These are phyloP conservation scores for Zygosaccharomyces sapae DNA, from an alignment of 1,139 yeast genomes.

Conservation along the genomic window DNA sequence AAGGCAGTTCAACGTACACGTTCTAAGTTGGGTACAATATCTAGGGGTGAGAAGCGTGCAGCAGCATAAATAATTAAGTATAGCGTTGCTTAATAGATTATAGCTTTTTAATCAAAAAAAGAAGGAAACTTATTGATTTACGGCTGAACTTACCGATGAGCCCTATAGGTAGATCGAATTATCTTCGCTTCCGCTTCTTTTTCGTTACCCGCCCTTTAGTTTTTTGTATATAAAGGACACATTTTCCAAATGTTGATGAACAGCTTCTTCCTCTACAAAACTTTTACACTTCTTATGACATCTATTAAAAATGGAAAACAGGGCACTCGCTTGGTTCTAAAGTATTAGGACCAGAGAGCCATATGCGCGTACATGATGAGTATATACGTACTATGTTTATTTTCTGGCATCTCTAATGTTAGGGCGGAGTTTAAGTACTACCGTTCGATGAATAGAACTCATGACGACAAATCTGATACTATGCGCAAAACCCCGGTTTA, in stretches of 20 bases:
- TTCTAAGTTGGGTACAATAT: slow-evolving; percentile 5
- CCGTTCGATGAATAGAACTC: slow-evolving; percentile 36
- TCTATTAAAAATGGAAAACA: background rate
- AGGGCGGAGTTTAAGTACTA: slow-evolving; percentile 37
- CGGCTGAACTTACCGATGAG: too few species aligned
- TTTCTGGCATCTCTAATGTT: slow-evolving; percentile 39
- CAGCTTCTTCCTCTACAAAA: too few species aligned
- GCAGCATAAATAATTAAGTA: background rate
- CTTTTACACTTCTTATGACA: too few species aligned
- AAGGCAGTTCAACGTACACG: slow-evolving; percentile 6
- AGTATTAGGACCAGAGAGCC: slow-evolving; percentile 10
- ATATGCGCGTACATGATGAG: slow-evolving; percentile 26
- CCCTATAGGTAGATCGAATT: background rate
- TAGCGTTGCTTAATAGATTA: background rate
- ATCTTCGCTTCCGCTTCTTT: background rate
- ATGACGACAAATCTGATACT: slow-evolving; percentile 16
- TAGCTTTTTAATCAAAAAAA: too few species aligned
- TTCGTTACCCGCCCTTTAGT: slow-evolving; percentile 2
- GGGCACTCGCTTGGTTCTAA: slow-evolving; percentile 8
- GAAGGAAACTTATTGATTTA: too few species aligned
- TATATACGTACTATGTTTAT: slow-evolving; percentile 19
- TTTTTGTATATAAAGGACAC: background rate
- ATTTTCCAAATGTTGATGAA: background rate
- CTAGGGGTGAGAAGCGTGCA: slow-evolving; percentile 6
- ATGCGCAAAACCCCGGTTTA: slow-evolving; percentile 1